A percentile compares a stretch with the other conserved stretches of the same genome.
Evolutionary conservation across 768 basidiomycete genomes (phyloP).

Genomic region (Trametes gibbosa): DNA sequence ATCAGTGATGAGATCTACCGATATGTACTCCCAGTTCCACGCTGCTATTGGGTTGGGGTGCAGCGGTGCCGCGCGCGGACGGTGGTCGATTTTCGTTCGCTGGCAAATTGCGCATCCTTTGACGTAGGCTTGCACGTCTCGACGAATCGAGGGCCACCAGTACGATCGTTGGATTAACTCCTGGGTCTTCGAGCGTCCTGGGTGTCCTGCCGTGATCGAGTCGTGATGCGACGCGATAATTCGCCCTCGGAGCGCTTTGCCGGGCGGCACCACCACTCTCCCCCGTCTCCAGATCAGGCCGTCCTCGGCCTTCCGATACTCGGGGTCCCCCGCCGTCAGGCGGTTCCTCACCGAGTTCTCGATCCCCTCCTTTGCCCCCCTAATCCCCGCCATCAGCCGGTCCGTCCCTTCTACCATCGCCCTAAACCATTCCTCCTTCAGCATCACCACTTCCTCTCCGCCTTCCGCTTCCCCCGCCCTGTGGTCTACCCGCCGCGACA

Average conservation of each 20-base stretch:
- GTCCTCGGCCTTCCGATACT: conserved; percentile 20
- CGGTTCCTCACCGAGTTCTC: conserved; percentile 30
- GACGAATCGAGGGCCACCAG: conserved; percentile 31
- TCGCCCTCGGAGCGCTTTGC: not conserved
- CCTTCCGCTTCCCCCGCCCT: not conserved
- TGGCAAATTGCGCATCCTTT: conserved; percentile 30
- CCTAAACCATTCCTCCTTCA: not conserved
- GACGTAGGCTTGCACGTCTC: conserved; percentile 26
- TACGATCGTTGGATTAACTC: conserved; percentile 25
- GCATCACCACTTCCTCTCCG: not conserved
- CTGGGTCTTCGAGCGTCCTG: conserved; percentile 25
- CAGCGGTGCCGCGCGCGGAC: conserved; percentile 4
- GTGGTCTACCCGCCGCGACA: conserved; percentile 2
- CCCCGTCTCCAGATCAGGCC: conserved; percentile 23
- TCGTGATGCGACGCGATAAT: conserved; percentile 26
- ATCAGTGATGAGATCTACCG: conserved; percentile 22
- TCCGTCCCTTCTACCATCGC: not conserved
- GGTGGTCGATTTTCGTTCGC: conserved; percentile 22
- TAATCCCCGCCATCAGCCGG: not conserved
- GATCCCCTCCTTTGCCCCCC: conserved; percentile 25
- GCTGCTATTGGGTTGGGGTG: conserved; percentile 19
- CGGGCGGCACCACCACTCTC: not conserved
- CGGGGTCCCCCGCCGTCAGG: conserved; percentile 26
- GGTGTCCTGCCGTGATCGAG: conserved; percentile 26
- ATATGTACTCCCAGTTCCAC: conserved; percentile 3